Percentiles rank a stretch among this genome's conserved stretches.
Evolutionary conservation across 108 stramenopile species (phyloP).

Genomic region (Nitzschia sp.): DNA sequence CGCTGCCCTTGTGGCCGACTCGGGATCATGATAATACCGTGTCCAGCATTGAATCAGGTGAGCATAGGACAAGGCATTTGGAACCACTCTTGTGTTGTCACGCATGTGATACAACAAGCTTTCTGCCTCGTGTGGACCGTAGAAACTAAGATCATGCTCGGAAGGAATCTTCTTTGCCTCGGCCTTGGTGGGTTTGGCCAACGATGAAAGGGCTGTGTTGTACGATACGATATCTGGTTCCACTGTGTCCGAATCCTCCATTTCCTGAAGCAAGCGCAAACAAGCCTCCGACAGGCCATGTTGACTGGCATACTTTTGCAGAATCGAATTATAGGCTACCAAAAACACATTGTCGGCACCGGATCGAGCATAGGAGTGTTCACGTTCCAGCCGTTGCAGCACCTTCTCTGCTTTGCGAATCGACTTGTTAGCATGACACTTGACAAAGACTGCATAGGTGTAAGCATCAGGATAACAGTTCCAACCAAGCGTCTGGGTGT

Average conservation of each 20-base stretch:
- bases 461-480: constrained; percentile 11
- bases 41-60: constrained; percentile 32
- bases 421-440: constrained; percentile 15
- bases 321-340: constrained; percentile 30
- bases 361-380: background rate
- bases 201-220: constrained; percentile 14
- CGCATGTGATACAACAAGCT: constrained; percentile 46
- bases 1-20: constrained; percentile 39
- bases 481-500: background rate
- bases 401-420: constrained; percentile 45
- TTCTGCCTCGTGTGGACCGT: constrained; percentile 40
- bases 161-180: constrained; percentile 13
- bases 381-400: constrained; percentile 41
- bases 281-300: constrained; percentile 8
- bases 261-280: constrained; percentile 2
- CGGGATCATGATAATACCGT: constrained; percentile 25
- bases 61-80: constrained; percentile 45
- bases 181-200: constrained; percentile 1
- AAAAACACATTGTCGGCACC: background rate
- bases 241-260: constrained; percentile 12
- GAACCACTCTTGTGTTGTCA: background rate
- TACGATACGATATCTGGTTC: constrained; percentile 36
- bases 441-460: background rate
- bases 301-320: constrained; percentile 21
- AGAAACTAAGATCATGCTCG: background rate